Evolutionary conservation across 352 stramenopile genomes (phyloP).

Genomic region (Pythium graminicola): DNA sequence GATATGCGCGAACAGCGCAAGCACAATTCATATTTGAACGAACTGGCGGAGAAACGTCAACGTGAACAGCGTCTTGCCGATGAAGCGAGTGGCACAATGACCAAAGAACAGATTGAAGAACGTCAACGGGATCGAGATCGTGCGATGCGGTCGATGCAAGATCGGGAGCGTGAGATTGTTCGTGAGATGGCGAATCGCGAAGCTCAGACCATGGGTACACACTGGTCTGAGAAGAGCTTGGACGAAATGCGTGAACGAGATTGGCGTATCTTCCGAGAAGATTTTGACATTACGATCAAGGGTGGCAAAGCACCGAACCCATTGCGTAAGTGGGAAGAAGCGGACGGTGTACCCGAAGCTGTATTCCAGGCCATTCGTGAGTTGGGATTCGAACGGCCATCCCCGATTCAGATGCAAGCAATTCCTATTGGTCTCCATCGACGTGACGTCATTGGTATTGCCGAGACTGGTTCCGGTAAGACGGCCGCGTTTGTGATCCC

Average conservation of each 20-base stretch:
- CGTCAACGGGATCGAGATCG: slow-evolving; percentile 66
- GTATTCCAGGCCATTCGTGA: slow-evolving; percentile 89
- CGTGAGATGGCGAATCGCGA: slow-evolving; percentile 62
- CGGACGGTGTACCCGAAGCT: slow-evolving; percentile 41
- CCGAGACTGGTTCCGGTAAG: slow-evolving; percentile 98
- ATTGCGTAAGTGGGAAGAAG: slow-evolving; percentile 90
- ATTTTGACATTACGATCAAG: slow-evolving; percentile 98
- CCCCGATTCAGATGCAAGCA: slow-evolving; percentile 96
- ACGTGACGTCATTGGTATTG: slow-evolving; percentile 98
- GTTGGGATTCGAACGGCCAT: slow-evolving; percentile 95
- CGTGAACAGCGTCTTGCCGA: slow-evolving; percentile 67
- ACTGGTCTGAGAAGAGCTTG: slow-evolving; percentile 94
- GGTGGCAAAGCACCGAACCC: slow-evolving; percentile 87
- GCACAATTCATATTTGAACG: slow-evolving; percentile 83
- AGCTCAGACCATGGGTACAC: slow-evolving; percentile 67
- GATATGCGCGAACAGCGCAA: slow-evolving; percentile 92
- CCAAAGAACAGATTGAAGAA: slow-evolving; percentile 47
- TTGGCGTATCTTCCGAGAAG: slow-evolving; percentile 99
- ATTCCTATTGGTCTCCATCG: slow-evolving; percentile 96
- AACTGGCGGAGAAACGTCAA: slow-evolving; percentile 84
- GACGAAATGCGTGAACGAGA: slow-evolving; percentile 95
- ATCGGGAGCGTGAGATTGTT: slow-evolving; percentile 48
- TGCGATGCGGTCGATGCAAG: slow-evolving; percentile 66
- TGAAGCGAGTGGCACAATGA: slow-evolving; percentile 52
- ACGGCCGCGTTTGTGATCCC: slow-evolving; percentile 98